Percentiles rank a stretch among this genome's conserved stretches.
Conservation (phyloP, 2,329 filamentous ascomycete species). For the Zalaria obscura region DNA sequence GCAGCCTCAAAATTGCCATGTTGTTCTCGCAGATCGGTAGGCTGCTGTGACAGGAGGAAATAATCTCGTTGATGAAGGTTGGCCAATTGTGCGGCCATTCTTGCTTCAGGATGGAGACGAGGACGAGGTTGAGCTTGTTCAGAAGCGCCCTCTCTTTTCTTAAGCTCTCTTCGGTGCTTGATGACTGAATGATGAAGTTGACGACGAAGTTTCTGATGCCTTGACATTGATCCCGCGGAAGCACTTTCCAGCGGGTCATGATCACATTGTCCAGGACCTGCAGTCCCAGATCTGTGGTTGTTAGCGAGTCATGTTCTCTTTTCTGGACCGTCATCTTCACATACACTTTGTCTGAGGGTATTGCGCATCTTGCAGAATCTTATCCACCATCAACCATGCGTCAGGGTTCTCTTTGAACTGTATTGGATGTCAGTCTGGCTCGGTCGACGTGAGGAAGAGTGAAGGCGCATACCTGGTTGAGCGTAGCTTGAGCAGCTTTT, state of each 20-base stretch:
- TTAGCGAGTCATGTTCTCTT: conserved; percentile 2
- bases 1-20: conserved; percentile 89
- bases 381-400: conserved; percentile 93
- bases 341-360: conserved; percentile 94
- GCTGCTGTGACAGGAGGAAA: conserved; percentile 87
- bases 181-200: conserved; percentile 93
- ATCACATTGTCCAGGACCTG: conserved; percentile 98
- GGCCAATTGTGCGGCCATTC: conserved; percentile 99
- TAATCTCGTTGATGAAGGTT: conserved; percentile 99
- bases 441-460: conserved; percentile 3
- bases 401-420: conserved; percentile 99
- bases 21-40: conserved; percentile 99
- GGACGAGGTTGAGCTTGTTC: conserved; percentile 96
- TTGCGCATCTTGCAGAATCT: conserved; percentile 84
- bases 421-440: conserved; percentile 10
- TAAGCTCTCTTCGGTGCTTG: conserved; percentile 75
- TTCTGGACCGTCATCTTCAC: conserved; percentile 19
- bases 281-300: conserved; percentile 63
- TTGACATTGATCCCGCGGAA: conserved; percentile 86
- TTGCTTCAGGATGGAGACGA: conserved; percentile 95
- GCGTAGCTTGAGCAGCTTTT: conserved; percentile 84
- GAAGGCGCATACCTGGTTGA: conserved; percentile 63
- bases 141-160: conserved; percentile 75
- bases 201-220: conserved; percentile 99
- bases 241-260: conserved; percentile 96